Percentiles rank a stretch among this genome's conserved stretches.
phyloP scores from a whole-genome alignment of 805 yeast genomes.

The Wickerhamomyces subpelliculosus region DNA sequence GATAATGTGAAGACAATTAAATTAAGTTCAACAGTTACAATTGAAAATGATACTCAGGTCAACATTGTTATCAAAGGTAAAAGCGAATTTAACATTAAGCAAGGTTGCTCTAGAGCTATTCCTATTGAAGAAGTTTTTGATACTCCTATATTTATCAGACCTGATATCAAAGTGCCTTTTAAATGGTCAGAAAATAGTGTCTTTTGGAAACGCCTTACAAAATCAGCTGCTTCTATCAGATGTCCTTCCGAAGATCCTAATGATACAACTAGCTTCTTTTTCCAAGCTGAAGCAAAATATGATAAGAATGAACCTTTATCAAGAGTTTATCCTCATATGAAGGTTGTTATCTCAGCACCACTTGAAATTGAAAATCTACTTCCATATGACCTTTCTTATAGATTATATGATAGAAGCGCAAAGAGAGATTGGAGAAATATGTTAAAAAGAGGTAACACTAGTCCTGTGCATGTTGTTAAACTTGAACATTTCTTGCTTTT shows the following conservation, averaged over 20 bases:
- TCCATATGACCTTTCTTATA: constrained; percentile 73
- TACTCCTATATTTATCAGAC: constrained; percentile 53
- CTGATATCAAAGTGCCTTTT: constrained; percentile 47
- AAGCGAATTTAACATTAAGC: constrained; percentile 34
- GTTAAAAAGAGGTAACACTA: constrained; percentile 57
- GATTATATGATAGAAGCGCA: constrained; percentile 69
- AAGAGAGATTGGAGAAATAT: constrained; percentile 59
- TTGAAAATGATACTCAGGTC: constrained; percentile 60
- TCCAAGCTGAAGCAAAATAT: constrained; percentile 65
- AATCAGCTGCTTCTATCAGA: constrained; percentile 44
- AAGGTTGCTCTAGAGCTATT: constrained; percentile 55
- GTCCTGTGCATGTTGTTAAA: constrained; percentile 75
- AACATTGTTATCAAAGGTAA: constrained; percentile 31
- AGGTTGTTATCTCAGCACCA: constrained; percentile 73
- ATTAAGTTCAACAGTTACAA: constrained; percentile 67
- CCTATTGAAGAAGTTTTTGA: constrained; percentile 68
- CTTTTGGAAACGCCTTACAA: constrained; percentile 56
- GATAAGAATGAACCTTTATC: constrained; percentile 65
- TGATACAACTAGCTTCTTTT: constrained; percentile 46
- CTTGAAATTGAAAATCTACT: constrained; percentile 75
- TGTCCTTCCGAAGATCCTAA: constrained; percentile 42
- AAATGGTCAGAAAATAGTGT: constrained; percentile 62
- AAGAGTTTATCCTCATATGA: constrained; percentile 78
- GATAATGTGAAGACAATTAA: constrained; percentile 75
- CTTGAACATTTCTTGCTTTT: constrained; percentile 63